Evolutionary conservation across 768 basidiomycete species (phyloP).

Genomic region (Jaapia argillacea): DNA sequence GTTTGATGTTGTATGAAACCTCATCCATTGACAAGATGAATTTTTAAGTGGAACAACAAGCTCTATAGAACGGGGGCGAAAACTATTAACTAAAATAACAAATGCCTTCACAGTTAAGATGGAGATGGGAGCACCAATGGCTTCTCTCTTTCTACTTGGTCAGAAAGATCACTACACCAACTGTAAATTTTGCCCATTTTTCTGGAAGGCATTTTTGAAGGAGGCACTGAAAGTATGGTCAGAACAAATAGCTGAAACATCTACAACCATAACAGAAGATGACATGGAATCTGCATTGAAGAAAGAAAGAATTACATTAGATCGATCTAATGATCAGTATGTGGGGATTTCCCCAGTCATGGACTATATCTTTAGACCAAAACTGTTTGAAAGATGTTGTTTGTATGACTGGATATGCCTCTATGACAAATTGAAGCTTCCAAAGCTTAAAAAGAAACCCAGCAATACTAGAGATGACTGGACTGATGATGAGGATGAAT

Average conservation of each 20-base stretch:
- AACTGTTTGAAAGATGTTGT: conserved; percentile 8
- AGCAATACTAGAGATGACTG: background rate
- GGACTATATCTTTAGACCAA: conserved; percentile 23
- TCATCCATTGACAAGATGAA: conserved; percentile 16
- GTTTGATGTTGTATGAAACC: conserved; percentile 20
- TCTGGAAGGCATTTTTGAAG: conserved; percentile 22
- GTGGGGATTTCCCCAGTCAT: conserved; percentile 17
- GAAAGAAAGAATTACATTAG: conserved; percentile 6
- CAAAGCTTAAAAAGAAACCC: background rate
- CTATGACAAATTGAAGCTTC: background rate
- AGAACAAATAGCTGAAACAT: background rate
- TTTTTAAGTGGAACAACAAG: conserved; percentile 7
- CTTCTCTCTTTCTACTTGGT: conserved; percentile 22
- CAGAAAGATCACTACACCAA: conserved; percentile 30
- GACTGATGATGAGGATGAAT: background rate
- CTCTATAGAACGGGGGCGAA: conserved; percentile 14
- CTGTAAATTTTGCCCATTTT: conserved; percentile 22
- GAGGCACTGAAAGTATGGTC: conserved; percentile 8
- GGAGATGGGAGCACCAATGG: conserved; percentile 29
- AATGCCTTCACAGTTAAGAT: conserved; percentile 25
- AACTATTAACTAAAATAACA: conserved; percentile 24
- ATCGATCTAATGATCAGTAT: conserved; percentile 8
- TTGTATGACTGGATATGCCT: conserved; percentile 19
- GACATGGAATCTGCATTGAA: background rate
- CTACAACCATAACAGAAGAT: too few species aligned